phyloP scores from a whole-genome alignment of 768 basidiomycete genomes.

The Collybia mongolica region DNA sequence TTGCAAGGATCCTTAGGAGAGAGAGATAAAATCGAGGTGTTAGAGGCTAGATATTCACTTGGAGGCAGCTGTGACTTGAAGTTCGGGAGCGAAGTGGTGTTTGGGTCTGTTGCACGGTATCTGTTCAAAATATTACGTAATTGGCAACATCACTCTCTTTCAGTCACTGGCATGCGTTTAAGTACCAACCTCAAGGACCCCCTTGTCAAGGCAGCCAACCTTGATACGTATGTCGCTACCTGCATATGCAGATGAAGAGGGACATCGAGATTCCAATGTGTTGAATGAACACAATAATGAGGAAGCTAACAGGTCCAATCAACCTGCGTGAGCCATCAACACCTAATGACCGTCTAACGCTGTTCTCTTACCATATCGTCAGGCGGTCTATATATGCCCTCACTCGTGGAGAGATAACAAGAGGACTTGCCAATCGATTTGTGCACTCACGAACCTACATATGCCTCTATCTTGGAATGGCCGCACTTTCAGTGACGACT shows the following conservation, averaged over 20 bases:
- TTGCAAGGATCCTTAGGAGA: constrained; percentile 33
- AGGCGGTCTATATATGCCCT: constrained; percentile 84
- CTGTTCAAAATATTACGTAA: neutral
- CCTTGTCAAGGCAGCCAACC: neutral
- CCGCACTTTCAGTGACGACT: constrained; percentile 81
- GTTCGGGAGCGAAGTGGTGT: neutral
- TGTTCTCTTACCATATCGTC: constrained; percentile 38
- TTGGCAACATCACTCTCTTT: neutral
- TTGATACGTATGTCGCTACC: constrained; percentile 12
- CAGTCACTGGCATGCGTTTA: too few species aligned
- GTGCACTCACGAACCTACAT: constrained; percentile 88
- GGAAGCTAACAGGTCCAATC: constrained; percentile 16
- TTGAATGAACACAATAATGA: constrained; percentile 28
- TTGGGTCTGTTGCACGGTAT: too few species aligned
- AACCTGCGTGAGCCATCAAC: neutral
- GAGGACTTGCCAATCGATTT: constrained; percentile 86
- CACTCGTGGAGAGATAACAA: constrained; percentile 78
- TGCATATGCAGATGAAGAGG: constrained; percentile 4
- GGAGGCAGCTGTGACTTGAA: too few species aligned
- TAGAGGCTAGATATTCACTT: neutral
- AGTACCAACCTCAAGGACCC: neutral
- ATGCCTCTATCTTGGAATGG: constrained; percentile 86
- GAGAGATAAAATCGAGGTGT: constrained; percentile 4
- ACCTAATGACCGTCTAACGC: constrained; percentile 15
- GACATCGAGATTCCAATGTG: constrained; percentile 31